phyloP scores from a whole-genome alignment of 2,329 filamentous ascomycete species.

The Fusarium pseudocircinatum region DNA sequence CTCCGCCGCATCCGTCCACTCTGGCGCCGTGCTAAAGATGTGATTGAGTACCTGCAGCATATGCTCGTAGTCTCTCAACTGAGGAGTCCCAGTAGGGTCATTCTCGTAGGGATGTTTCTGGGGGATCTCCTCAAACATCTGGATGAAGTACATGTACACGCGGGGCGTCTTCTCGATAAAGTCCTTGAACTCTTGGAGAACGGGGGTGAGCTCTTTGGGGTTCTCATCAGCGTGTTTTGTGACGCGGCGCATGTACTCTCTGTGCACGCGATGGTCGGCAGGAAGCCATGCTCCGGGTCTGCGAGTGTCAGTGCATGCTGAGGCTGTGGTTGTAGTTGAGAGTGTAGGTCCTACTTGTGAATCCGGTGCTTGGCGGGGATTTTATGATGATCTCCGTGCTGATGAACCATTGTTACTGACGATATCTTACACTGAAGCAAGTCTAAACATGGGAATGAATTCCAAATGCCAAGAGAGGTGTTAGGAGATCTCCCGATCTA shows the following conservation, averaged over 20 bases:
- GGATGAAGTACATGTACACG: conserved; percentile 72
- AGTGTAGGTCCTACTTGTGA: conserved; percentile 51
- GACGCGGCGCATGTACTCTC: conserved; percentile 68
- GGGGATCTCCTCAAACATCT: conserved; percentile 76
- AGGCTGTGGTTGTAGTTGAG: not conserved
- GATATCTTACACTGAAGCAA: not conserved
- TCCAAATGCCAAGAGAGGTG: not conserved
- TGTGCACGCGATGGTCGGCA: conserved; percentile 68
- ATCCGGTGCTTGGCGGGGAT: conserved; percentile 60
- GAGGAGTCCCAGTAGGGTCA: conserved; percentile 69
- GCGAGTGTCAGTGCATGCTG: not conserved
- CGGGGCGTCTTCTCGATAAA: conserved; percentile 72
- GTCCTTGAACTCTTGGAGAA: conserved; percentile 70
- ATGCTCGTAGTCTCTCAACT: conserved; percentile 72
- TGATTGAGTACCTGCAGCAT: conserved; percentile 75
- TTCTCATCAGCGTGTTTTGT: conserved; percentile 65
- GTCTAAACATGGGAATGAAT: not conserved
- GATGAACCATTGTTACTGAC: conserved; percentile 56
- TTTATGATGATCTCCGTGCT: conserved; percentile 60
- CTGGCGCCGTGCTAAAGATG: conserved; percentile 59
- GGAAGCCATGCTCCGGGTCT: conserved; percentile 71
- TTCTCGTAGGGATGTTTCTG: conserved; percentile 65
- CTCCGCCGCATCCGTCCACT: conserved; percentile 63
- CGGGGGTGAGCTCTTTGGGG: conserved; percentile 63
- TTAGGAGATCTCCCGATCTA: not conserved